Base-by-base conservation (phyloP, 306 rosid genomes). In the Sechiopsis laciniata region DNA sequence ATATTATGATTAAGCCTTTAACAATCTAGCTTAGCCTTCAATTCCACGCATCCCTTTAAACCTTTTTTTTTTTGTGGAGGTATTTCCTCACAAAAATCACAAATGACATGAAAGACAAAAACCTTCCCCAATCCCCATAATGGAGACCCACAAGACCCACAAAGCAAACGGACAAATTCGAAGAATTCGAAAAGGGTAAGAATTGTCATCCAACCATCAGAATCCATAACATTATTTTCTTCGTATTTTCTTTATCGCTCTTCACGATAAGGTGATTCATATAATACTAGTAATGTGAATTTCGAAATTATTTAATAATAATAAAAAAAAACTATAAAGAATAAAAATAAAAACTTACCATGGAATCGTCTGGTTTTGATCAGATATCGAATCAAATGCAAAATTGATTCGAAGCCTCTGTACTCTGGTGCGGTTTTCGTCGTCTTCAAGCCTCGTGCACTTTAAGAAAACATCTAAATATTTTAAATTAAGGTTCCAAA, bases 1-100 rank as follows among this genome's bases (percentile, higher is more conserved):
- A 75, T 67, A 70, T 78, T 75, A 60, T 48, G 65, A 77, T 80
- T 80, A 71, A 77, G 71, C 76, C 50, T 19, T 65, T 70, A 10
- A 60, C 45, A 71, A 71, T 59, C 76, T 75, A 80, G 75, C 75
- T 77, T 68, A 73, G 56, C 78, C 88, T 84, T 88, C 65, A 79
- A 66, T 83, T 68, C 83, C 58, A 83, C 79, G 86, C 73, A 80
- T 85, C 80, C 80, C 26, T 48, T 17, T 52, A 14, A 40, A 45
- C 76, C 6, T 17, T 21, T 13, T 7, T 7, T 14, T 48, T 11
- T 19, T 21, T 45, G 12, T 20, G 19, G n/a, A 20, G 37, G 0
- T 10, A 8, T 74, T 74, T 60, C 60, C 59, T n/a, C 26, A 60
- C 29, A 74, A 13, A 55, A 54, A 32, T 10, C 52, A 55, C 22